Base-by-base conservation (phyloP, 2,329 filamentous ascomycete genomes). In the Podosphaera xanthii region DNA sequence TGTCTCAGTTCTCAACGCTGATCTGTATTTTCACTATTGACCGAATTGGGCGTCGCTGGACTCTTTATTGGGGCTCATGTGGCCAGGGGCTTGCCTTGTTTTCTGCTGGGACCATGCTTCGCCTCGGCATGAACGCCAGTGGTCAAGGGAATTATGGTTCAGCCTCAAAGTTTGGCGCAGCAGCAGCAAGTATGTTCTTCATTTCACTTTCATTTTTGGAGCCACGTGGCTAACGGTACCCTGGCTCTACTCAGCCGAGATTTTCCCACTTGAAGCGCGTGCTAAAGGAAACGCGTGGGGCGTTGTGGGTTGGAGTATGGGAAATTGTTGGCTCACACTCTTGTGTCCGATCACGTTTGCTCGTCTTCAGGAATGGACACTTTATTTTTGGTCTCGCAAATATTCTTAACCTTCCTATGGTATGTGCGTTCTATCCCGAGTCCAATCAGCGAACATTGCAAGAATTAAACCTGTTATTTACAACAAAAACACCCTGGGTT, bases 331-430 rank as follows among this genome's bases (percentile, higher is more conserved):
- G 80, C 69, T 77, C 61, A 66, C 64, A 12, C 66, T 69, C 52
- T 67, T 71, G 33, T 68, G 69, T 35, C 70, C 69, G 1, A 68
- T 69, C 34, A 65, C 70, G 61, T 69, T 86, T 66, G 70, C 74
- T 59, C 72, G 74, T 4, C 79, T 88, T 58, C 76, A 77, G 31
- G 82, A 86, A 62, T 86, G 85, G 66, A 87, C 83, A 0, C 73
- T 87, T 87, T 67, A 81, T 89, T 57, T 89, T 88, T 64, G 85
- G 77, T 0, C 80, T 77, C 3, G 79, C 77, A 66, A 88, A 87
- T 65, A 70, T 81, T 7, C 69, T 85, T 36, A 76, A 77, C 0
- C 82, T 88, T 3, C 77, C 82, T 0, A 79, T 86, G 70, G 65
- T 65, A 8, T 89, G 82, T 81, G 81, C 82, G 0, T 66, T 89